Base-by-base conservation (phyloP, 306 rosid genomes). In the Mucuna pruriens region DNA sequence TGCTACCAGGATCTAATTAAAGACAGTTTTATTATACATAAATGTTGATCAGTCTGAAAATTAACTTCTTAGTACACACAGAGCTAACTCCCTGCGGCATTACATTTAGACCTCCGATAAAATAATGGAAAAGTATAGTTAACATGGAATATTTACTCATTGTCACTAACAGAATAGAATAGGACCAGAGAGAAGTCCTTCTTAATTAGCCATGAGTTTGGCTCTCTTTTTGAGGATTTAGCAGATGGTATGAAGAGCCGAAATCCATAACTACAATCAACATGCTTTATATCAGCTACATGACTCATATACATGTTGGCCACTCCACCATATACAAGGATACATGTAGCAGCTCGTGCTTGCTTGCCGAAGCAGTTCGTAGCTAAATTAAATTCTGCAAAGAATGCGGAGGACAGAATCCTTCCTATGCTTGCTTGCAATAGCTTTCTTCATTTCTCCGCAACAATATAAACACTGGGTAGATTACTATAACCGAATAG, bases 181-280 rank as follows among this genome's bases (percentile, higher is more conserved):
- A n/a, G n/a, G n/a, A n/a, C n/a, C n/a, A n/a, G n/a, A n/a, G n/a
- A n/a, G n/a, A n/a, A n/a, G n/a, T n/a, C n/a, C n/a, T n/a, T n/a
- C n/a, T n/a, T 95, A 73, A 94, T 86, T 68, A 83, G 92, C 86
- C 99, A 95, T 54, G 98, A 95, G 84, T 93, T 89, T 83, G 97
- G 98, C 69, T 79, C 90, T 85, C 67, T 93, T 79, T 91, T 95
- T 83, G 99, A 93, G 88, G 91, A 94, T 54, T 85, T 95, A 73
- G 97, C 97, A 31, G 94, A 95, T 85, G 94, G 97, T 87, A 77
- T 91, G 83, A 91, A 85, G 89, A 89, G 94, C 82, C 87, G 83
- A 88, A 44, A 61, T 76, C 82, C 85, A 77, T 94, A 88, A 44
- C 84, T 95, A 78, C 78, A 79, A 68, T 87, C 94, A 67, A 84